Base-by-base conservation (phyloP, 1,284 basidiomycete genomes). In the Ustilago xerochloae region DNA sequence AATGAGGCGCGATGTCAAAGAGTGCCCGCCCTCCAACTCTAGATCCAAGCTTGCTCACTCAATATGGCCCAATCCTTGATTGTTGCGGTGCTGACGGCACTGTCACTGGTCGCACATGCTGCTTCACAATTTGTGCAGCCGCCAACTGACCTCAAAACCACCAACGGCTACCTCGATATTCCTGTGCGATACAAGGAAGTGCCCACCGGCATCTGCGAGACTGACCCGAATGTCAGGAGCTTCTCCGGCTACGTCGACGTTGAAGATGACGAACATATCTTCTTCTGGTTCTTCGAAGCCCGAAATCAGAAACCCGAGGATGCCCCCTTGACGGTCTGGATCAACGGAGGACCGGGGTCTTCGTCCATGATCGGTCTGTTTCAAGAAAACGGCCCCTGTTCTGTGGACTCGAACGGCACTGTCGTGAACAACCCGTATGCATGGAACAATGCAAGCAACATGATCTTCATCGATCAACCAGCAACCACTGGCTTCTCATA, bases 401-500 rank as follows among this genome's bases (percentile, higher is more conserved):
- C 88, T 16, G 89, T 90, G 60, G 88, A 86, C 33, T 89, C 89
- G 61, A 88, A 90, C 63, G 88, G 87, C 61, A 86, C 83, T 1
- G 84, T 86, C 29, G 87, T 89, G 20, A 85, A 87, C 60, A 91
- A 91, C 76, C 88, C 88, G 0, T 88, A 86, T 75, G 88, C 89
- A 0, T 91, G 90, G 90, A 91, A 89, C 83, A 88, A 88, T 65
- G 85, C 88, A 46, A 87, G 88, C 7, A 90, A 91, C 79, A 88
- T 89, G 90, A 89, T 92, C 47, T 91, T 91, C 78, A 89, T 92
- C 52, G 91, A 91, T 81, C 91, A 91, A 79, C 90, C 90, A 0
- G 77, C 79, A 30, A 65, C 69, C 3, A 73, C 77, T 0, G 80
- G 80, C 12, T 75, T 76, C 48, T 74, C 61, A 1, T 80, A 79